Base-by-base conservation (phyloP, 345 rosid genomes). In the Rhodamnia argentea region DNA sequence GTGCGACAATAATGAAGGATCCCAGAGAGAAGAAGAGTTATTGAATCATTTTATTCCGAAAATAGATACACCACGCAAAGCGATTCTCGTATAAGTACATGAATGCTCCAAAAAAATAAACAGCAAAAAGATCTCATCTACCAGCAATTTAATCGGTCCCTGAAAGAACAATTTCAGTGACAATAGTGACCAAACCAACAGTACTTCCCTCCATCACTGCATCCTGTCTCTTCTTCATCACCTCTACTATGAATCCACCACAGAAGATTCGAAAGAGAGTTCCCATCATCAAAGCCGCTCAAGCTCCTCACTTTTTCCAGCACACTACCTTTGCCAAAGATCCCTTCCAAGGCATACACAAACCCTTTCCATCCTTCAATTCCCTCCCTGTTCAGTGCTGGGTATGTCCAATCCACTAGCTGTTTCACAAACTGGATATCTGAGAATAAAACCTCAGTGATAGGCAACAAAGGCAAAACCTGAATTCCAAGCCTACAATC, bases 321-420 rank as follows among this genome's bases (percentile, higher is more conserved):
- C 4, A 95, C 98, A 58, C 90, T 89, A 57, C 90, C 95, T 88
- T 89, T 92, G 83, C 94, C 95, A 47, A 94, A 95, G 20, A 90
- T 88, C 24, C 91, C 98, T 91, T 97, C 95, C 92, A 97, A 90
- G 10, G 96, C 95, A 87, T 94, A 95, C 26, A 90, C 94, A 86
- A 96, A 95, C 32, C 99, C 99, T 91, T 96, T 97, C 99, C 99
- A 97, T 26, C 98, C 98, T 59, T 94, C 99, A 27, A 94, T 98
- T 24, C 93, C 91, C 11, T 91, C 96, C 88, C 98, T 94, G 22
- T 13, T 87, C 84, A 97, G 87, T 70, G 96, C 96, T 0, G 98
- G 99, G 27, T 90, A 52, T 6, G 97, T 90, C 99, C 98, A 97
- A 2, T 91, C 89, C 92, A 97, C 98, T 13, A 97, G 98, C 92